Base-by-base conservation (phyloP, 306 rosid species). In the Medicago truncatula region DNA sequence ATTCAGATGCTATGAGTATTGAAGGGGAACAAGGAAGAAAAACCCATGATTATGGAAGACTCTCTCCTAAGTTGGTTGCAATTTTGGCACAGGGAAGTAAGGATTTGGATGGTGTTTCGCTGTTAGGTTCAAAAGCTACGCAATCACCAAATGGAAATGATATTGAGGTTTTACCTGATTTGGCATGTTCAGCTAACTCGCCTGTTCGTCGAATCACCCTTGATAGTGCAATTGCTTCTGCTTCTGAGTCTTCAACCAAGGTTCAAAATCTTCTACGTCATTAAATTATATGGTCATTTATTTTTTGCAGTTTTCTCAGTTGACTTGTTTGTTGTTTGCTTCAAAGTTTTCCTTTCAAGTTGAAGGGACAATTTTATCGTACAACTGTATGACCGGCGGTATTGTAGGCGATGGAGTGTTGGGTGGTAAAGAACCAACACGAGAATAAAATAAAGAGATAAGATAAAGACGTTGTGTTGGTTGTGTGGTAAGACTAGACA, bases 1-100 rank as follows among this genome's bases (percentile, higher is more conserved):
- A 92, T 65, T 90, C 97, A 0, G 86, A 85, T 60, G 89, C 86
- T 73, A 95, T 92, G 97, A 87, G 97, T 73, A 87, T 95, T 43
- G 89, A 86, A 21, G 92, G 87, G 84, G 89, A 87, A 61, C 71
- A 76, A 50, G 38, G 38, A 34, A 76, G 84, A 1, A 70, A 66
- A 66, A 83, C 52, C 75, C 90, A 39, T 65, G 85, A 86, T 76
- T 95, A 82, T 78, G 89, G 83, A 71, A 80, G 58, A 66, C 78
- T 89, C 21, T 80, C 97, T 59, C 92, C 97, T 3, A 69, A 74
- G 18, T 81, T 90, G 75, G 83, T 83, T 80, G 92, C 93, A 46
- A 77, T 95, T 73, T 81, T 92, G 83, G 81, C 82, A 13, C 92
- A 83, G 76, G 85, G 87, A 70, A 78, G 89, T 80, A 83, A 83